phyloP scores from a whole-genome alignment of 129 eudicot genomes.

The Helianthus annuus region DNA sequence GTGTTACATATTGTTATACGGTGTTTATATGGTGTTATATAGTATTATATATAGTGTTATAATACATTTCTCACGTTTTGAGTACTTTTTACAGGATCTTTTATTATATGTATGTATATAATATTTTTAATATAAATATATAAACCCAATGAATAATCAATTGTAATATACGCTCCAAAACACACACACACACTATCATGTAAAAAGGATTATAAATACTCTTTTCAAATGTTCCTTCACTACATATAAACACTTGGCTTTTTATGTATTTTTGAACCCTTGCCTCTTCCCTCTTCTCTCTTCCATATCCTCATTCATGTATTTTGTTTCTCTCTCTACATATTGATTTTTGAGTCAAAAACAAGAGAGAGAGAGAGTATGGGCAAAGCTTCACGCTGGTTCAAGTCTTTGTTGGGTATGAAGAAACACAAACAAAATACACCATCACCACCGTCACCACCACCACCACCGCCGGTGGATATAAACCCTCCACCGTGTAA shows the following conservation, averaged over 20 bases:
- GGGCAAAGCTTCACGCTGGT: constrained; percentile 93
- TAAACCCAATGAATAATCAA: too few relatives aligned
- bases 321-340: constrained; percentile 13
- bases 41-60: too few relatives aligned
- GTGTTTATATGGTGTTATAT: too few relatives aligned
- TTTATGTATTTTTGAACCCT: constrained; percentile 20
- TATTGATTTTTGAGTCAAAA: neutral
- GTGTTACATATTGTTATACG: too few relatives aligned
- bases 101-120: too few relatives aligned
- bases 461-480: neutral
- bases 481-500: constrained; percentile 16
- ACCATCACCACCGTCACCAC: constrained; percentile 26
- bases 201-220: constrained; percentile 9
- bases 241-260: constrained; percentile 28
- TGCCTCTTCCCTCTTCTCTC: constrained; percentile 7
- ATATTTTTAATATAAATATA: too few relatives aligned
- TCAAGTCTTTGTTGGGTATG: constrained; percentile 71
- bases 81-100: too few relatives aligned
- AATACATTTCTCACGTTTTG: too few relatives aligned
- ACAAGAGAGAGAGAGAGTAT: constrained; percentile 32
- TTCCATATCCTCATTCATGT: neutral
- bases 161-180: neutral
- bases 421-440: constrained; percentile 58
- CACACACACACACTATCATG: constrained; percentile 5
- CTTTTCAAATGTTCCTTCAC: constrained; percentile 10